These are phyloP conservation scores for Hypoxylon sp. DNA, from an alignment of 2,329 filamentous ascomycete genomes.

Conservation along the genomic window DNA sequence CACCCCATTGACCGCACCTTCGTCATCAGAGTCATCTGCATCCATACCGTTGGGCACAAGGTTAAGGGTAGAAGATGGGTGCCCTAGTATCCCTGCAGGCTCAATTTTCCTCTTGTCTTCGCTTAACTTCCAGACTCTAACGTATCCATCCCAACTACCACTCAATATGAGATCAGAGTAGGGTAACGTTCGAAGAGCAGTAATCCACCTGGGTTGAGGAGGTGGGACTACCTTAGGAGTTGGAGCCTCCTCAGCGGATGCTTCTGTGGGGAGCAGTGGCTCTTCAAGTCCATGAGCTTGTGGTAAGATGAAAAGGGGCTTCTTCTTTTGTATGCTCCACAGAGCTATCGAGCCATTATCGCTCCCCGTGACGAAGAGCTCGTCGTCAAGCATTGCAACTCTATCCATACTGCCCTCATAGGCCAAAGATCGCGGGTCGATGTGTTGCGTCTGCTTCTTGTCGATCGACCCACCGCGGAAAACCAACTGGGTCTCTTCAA, in stretches of 20 bases:
- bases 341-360: conserved; percentile 90
- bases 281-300: conserved; percentile 89
- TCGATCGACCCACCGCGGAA: conserved; percentile 82
- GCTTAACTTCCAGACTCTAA: conserved; percentile 87
- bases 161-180: conserved; percentile 92
- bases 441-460: conserved; percentile 62
- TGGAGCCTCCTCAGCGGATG: conserved; percentile 79
- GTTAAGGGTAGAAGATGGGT: conserved; percentile 38
- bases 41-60: conserved; percentile 47
- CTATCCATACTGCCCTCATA: conserved; percentile 90
- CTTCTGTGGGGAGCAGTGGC: conserved; percentile 74
- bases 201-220: conserved; percentile 88
- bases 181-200: conserved; percentile 86
- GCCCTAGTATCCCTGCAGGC: conserved; percentile 76
- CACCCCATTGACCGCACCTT: conserved; percentile 45
- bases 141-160: conserved; percentile 93
- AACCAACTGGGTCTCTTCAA: conserved; percentile 94
- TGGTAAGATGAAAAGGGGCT: conserved; percentile 84
- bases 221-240: conserved; percentile 71
- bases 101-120: conserved; percentile 87
- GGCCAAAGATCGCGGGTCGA: conserved; percentile 69
- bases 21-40: conserved; percentile 50
- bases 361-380: conserved; percentile 91
- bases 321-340: conserved; percentile 93
- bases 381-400: conserved; percentile 89